phyloP scores from a whole-genome alignment of 306 rosid genomes.

The Dryas alaskensis region DNA sequence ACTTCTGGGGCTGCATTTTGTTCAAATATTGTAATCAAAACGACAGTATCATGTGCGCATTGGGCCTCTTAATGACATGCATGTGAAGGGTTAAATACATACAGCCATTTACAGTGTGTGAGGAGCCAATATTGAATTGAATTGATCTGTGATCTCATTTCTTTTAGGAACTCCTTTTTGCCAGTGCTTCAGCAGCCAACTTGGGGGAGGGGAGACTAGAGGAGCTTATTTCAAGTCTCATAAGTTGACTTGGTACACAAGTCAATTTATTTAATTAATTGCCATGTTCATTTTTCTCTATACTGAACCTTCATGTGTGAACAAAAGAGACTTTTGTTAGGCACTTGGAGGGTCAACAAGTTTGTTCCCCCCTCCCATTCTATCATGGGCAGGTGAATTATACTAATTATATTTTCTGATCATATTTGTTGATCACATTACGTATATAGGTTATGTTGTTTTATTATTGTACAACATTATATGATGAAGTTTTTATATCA shows the following conservation, averaged over 20 bases:
- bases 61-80: constrained; percentile 17
- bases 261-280: constrained; percentile 1
- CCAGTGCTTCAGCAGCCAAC: background rate
- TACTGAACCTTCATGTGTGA: constrained; percentile 4
- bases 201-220: too few relatives aligned
- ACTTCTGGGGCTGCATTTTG: background rate
- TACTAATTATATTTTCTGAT: background rate
- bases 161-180: background rate
- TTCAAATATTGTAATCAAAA: background rate
- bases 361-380: background rate
- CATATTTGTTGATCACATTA: too few relatives aligned
- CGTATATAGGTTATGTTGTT: too few relatives aligned
- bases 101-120: background rate
- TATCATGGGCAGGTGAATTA: background rate
- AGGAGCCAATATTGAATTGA: background rate
- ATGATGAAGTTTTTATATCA: too few relatives aligned
- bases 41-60: constrained; percentile 8
- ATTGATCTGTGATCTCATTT: background rate
- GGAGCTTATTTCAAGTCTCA: background rate
- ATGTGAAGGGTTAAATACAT: constrained; percentile 21
- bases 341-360: background rate
- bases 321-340: constrained; percentile 6
- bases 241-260: background rate
- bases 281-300: background rate
- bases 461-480: too few relatives aligned